These are phyloP conservation scores for Scortechinia acanthostroma DNA, from an alignment of 2,329 filamentous ascomycete species.

Conservation along the genomic window DNA sequence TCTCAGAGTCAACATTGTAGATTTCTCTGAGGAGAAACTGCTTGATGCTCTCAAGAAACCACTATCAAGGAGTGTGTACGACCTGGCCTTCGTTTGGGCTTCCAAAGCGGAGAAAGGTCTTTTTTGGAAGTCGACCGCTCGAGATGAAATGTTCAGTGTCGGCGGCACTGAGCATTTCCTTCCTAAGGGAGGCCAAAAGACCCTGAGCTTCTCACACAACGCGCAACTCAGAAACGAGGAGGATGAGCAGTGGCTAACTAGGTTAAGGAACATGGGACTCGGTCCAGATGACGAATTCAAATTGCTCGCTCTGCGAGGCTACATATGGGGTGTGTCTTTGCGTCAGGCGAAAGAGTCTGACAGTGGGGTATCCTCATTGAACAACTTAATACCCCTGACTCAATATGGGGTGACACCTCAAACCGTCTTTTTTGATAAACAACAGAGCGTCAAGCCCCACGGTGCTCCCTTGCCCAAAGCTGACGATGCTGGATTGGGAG, in stretches of 20 bases:
- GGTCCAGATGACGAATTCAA: conserved; percentile 80
- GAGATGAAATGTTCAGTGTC: conserved; percentile 36
- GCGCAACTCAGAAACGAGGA: conserved; percentile 74
- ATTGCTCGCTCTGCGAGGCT: conserved; percentile 76
- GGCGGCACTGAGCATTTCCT: conserved; percentile 49
- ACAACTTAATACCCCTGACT: conserved; percentile 68
- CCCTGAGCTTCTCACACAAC: conserved; percentile 36
- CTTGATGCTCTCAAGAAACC: conserved; percentile 80
- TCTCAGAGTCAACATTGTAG: conserved; percentile 65
- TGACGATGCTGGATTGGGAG: conserved; percentile 22
- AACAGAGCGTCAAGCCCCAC: conserved; percentile 37
- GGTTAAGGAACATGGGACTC: conserved; percentile 79
- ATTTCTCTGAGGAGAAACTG: conserved; percentile 66
- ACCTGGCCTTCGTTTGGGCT: conserved; percentile 82
- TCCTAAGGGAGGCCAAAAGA: not conserved
- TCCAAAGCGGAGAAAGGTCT: conserved; percentile 70
- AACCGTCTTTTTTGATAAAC: conserved; percentile 87
- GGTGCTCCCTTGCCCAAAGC: conserved; percentile 7
- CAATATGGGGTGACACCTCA: conserved; percentile 74
- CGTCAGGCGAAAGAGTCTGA: conserved; percentile 52
- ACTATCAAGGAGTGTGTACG: conserved; percentile 71
- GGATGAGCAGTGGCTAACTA: conserved; percentile 86
- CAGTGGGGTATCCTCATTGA: conserved; percentile 31
- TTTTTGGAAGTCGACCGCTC: conserved; percentile 78
- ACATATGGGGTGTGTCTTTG: conserved; percentile 79